Conservation (phyloP, 2,329 filamentous ascomycete species). For the Ascochyta fabae region DNA sequence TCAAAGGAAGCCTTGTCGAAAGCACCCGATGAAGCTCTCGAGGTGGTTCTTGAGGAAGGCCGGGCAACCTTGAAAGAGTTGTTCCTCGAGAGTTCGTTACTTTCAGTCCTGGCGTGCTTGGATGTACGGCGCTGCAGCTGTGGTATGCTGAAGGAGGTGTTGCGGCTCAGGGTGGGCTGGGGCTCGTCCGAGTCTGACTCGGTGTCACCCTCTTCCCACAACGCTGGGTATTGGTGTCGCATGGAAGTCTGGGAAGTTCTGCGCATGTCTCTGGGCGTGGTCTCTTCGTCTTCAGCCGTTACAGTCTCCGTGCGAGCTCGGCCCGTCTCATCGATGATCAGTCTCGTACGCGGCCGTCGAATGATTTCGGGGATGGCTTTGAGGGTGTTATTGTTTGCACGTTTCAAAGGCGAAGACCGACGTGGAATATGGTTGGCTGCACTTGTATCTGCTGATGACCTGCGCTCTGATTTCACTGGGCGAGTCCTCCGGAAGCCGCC, state of each 20-base stretch:
- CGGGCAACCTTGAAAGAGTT: slow-evolving; percentile 45
- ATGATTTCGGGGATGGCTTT: slow-evolving; percentile 55
- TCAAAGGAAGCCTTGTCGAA: slow-evolving; percentile 44
- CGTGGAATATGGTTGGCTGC: slow-evolving; percentile 47
- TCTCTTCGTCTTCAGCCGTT: slow-evolving; percentile 44
- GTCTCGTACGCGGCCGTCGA: slow-evolving; percentile 50
- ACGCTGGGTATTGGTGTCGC: slow-evolving; percentile 51
- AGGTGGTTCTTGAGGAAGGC: slow-evolving; percentile 37
- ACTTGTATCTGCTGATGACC: slow-evolving; percentile 29
- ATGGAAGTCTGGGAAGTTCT: slow-evolving; percentile 35
- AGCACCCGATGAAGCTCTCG: slow-evolving; percentile 26
- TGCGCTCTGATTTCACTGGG: slow-evolving; percentile 39
- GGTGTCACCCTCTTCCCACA: slow-evolving; percentile 52
- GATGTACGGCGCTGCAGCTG: slow-evolving; percentile 39
- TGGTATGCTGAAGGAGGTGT: slow-evolving; percentile 46
- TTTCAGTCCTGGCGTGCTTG: slow-evolving; percentile 47
- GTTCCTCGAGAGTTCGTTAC: slow-evolving; percentile 33
- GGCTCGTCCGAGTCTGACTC: slow-evolving; percentile 47
- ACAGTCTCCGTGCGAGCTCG: slow-evolving; percentile 56
- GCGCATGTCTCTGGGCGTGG: slow-evolving; percentile 34
- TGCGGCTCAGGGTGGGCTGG: slow-evolving; percentile 41
- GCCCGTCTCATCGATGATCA: slow-evolving; percentile 57
- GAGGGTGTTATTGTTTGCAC: slow-evolving; percentile 50
- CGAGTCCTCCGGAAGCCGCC: slow-evolving; percentile 46
- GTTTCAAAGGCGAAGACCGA: slow-evolving; percentile 56